Conservation (phyloP, 352 stramenopile genomes). For the Pythium rishiriense region DNA sequence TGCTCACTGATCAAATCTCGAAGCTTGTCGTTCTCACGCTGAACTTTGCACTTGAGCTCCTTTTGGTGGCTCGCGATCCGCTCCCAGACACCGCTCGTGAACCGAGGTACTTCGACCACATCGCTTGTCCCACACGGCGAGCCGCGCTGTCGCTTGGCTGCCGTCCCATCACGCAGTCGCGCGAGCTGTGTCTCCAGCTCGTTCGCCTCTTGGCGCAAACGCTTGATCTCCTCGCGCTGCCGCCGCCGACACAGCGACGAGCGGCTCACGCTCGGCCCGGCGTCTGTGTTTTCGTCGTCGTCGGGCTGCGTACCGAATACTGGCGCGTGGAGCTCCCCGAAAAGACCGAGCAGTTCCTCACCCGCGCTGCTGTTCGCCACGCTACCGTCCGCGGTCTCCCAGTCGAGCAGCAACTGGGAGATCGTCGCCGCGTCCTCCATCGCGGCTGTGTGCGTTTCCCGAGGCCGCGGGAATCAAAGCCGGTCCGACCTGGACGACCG, state of each 20-base stretch:
- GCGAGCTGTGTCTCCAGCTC: slow-evolving; percentile 33
- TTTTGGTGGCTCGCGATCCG: slow-evolving; percentile 37
- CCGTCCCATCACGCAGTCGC: background rate
- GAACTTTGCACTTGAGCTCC: slow-evolving; percentile 32
- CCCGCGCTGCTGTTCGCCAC: too few relatives aligned
- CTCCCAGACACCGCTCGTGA: slow-evolving; percentile 26
- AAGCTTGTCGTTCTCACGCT: slow-evolving; percentile 35
- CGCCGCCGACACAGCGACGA: slow-evolving; percentile 17
- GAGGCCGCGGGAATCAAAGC: too few relatives aligned
- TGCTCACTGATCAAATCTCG: background rate
- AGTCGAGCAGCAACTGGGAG: background rate
- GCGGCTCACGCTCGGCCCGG: background rate
- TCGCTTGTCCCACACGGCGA: background rate
- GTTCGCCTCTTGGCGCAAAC: slow-evolving; percentile 30
- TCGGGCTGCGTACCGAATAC: background rate
- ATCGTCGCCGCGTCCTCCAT: background rate
- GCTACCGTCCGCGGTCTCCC: background rate
- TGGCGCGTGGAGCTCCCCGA: background rate
- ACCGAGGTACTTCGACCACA: background rate
- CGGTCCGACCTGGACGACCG: too few relatives aligned
- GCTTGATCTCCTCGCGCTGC: slow-evolving; percentile 32
- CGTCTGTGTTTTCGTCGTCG: background rate
- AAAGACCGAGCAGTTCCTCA: background rate
- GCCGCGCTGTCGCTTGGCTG: background rate
- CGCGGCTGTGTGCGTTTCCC: background rate